Conservation (phyloP, 192 early-diverging fungal species). For the Kickxella alabastrina region DNA sequence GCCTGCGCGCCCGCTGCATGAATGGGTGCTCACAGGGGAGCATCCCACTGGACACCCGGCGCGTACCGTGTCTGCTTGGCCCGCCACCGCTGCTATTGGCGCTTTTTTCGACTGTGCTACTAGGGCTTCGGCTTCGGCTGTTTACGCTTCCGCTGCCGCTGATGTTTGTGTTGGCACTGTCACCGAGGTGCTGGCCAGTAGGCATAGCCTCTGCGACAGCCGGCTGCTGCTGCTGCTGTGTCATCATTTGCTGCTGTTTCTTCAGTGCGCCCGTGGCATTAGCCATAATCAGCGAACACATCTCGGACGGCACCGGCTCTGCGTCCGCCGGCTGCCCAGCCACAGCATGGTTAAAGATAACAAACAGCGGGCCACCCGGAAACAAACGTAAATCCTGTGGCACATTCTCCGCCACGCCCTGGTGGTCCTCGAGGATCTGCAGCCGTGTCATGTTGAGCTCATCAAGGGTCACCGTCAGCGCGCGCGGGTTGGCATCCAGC, state of each 20-base stretch:
- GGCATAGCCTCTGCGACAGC: background rate
- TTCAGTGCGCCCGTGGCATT: constrained; percentile 2
- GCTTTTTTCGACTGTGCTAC: background rate
- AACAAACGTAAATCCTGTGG: constrained; percentile 22
- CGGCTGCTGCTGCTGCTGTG: background rate
- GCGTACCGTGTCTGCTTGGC: background rate
- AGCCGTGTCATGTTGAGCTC: constrained; percentile 3
- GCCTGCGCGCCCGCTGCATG: constrained; percentile 7
- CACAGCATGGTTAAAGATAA: constrained; percentile 22
- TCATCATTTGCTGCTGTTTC: background rate
- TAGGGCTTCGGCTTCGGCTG: background rate
- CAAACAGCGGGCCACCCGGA: constrained; percentile 30
- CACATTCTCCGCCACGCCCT: constrained; percentile 9
- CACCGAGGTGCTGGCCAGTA: background rate
- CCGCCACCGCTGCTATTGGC: background rate
- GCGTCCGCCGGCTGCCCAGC: background rate
- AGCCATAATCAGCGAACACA: background rate
- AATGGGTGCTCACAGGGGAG: constrained; percentile 4
- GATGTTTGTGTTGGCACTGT: background rate
- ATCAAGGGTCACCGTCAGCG: constrained; percentile 11
- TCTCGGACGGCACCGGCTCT: background rate
- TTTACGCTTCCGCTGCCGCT: background rate
- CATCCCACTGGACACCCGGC: background rate
- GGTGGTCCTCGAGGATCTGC: constrained; percentile 7
- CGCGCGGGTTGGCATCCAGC: constrained; percentile 3